Evolutionary conservation across 1,139 yeast species (phyloP).

Genomic region (Pichia sp.): DNA sequence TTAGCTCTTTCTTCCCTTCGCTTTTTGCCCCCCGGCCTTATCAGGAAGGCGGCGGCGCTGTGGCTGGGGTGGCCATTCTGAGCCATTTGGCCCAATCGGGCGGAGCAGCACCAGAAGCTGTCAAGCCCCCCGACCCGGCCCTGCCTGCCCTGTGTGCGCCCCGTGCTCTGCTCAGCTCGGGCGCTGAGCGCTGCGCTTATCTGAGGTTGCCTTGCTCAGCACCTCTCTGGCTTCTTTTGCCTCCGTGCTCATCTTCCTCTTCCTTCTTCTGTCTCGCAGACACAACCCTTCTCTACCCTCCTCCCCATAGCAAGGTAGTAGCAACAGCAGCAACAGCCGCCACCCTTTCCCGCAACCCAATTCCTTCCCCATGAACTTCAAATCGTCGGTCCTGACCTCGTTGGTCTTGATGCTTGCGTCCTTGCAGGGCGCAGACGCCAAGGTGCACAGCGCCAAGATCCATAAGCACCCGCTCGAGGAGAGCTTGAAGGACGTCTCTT

Average conservation of each 20-base stretch:
- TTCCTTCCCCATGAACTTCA: slow-evolving; percentile 33
- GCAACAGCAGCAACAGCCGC: not conserved
- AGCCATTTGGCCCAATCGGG: not conserved
- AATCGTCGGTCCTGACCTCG: slow-evolving; percentile 38
- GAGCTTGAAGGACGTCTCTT: slow-evolving; percentile 53
- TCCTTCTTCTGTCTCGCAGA: not conserved
- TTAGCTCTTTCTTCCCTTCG: not conserved
- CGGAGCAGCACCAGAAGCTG: not conserved
- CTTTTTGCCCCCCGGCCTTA: not conserved
- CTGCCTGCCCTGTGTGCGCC: not conserved
- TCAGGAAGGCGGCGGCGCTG: not conserved
- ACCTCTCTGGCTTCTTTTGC: not conserved
- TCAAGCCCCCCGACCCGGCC: not conserved
- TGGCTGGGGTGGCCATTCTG: not conserved
- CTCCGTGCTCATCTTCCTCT: not conserved
- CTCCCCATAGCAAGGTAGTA: not conserved
- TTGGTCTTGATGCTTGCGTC: slow-evolving; percentile 46
- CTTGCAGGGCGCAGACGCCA: slow-evolving; percentile 48
- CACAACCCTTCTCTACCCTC: too few relatives aligned
- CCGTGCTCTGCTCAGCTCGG: not conserved
- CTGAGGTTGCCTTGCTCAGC: not conserved
- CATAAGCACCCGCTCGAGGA: slow-evolving; percentile 61
- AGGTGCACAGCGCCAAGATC: slow-evolving; percentile 57
- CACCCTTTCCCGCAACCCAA: not conserved
- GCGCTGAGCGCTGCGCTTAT: not conserved